Conservation (phyloP, 768 basidiomycete species). For the Chalciporus chontae region DNA sequence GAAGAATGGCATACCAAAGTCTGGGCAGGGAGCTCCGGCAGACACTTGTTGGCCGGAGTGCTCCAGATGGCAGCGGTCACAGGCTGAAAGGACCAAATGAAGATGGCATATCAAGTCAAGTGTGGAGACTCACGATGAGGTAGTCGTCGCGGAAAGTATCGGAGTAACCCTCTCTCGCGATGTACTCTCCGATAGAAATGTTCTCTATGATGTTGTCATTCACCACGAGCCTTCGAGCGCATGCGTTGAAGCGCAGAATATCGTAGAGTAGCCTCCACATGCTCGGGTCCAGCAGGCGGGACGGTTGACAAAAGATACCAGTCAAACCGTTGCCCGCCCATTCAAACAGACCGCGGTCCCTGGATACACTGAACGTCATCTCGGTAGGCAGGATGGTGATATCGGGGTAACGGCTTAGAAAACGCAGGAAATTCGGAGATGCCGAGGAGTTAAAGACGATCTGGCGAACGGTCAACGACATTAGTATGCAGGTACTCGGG, state of each 20-base stretch:
- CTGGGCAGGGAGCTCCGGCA: slow-evolving; percentile 64
- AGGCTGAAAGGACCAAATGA: slow-evolving; percentile 40
- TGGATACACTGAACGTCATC: slow-evolving; percentile 78
- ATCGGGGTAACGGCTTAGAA: slow-evolving; percentile 46
- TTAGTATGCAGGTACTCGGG: neutral
- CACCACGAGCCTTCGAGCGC: slow-evolving; percentile 48
- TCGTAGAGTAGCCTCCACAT: slow-evolving; percentile 77
- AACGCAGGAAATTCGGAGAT: slow-evolving; percentile 76
- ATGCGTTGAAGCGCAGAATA: slow-evolving; percentile 69
- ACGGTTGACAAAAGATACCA: slow-evolving; percentile 65
- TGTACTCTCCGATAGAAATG: slow-evolving; percentile 51
- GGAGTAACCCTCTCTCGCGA: slow-evolving; percentile 63
- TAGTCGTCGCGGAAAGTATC: slow-evolving; percentile 69
- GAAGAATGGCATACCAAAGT: slow-evolving; percentile 45
- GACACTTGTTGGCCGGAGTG: slow-evolving; percentile 67
- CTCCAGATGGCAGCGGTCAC: slow-evolving; percentile 84
- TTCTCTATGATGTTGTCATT: slow-evolving; percentile 23
- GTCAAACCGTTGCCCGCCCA: slow-evolving; percentile 68
- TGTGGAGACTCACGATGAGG: slow-evolving; percentile 51
- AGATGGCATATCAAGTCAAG: neutral
- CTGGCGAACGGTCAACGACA: slow-evolving; percentile 29
- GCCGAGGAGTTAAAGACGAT: slow-evolving; percentile 76
- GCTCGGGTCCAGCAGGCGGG: slow-evolving; percentile 54
- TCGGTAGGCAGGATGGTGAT: slow-evolving; percentile 56
- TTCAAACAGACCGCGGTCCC: slow-evolving; percentile 58